A percentile compares a stretch with the other conserved stretches of the same genome.
Conservation (phyloP, 2,329 filamentous ascomycete genomes). For the Talaromyces sp. region DNA sequence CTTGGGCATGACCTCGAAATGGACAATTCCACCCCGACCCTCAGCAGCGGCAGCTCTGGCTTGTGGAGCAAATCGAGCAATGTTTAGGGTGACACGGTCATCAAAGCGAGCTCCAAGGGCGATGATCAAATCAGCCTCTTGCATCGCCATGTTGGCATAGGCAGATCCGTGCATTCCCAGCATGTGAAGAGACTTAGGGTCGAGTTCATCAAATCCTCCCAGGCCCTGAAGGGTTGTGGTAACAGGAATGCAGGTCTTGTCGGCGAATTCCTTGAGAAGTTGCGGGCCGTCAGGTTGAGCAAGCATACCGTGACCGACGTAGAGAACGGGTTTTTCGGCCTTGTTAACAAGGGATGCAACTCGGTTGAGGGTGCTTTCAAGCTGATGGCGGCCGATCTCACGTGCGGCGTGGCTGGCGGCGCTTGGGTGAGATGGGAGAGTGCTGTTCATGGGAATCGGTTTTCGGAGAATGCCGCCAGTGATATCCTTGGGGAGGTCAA, state of each 20-base stretch:
- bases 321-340: constrained; percentile 91
- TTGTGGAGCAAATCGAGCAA: constrained; percentile 81
- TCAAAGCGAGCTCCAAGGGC: constrained; percentile 92
- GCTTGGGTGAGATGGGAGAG: constrained; percentile 73
- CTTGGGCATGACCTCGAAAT: constrained; percentile 99
- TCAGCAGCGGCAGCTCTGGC: constrained; percentile 81
- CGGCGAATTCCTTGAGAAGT: constrained; percentile 77
- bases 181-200: constrained; percentile 95
- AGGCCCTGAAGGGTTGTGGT: constrained; percentile 94
- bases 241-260: constrained; percentile 87
- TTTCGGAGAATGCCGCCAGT: constrained; percentile 77
- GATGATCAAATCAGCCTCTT: constrained; percentile 93
- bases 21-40: constrained; percentile 86
- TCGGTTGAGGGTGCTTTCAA: constrained; percentile 67
- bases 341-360: constrained; percentile 79
- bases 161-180: constrained; percentile 96
- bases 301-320: constrained; percentile 86
- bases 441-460: constrained; percentile 73
- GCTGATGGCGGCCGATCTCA: constrained; percentile 66
- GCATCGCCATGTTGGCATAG: constrained; percentile 97
- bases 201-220: constrained; percentile 85
- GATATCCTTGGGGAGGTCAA: constrained; percentile 94
- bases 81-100: constrained; percentile 80
- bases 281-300: constrained; percentile 71
- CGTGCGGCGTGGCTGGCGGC: constrained; percentile 78